Evolutionary conservation across 2,329 filamentous ascomycete genomes (phyloP).

Genomic region (Paraphoma chrysanthemicola): DNA sequence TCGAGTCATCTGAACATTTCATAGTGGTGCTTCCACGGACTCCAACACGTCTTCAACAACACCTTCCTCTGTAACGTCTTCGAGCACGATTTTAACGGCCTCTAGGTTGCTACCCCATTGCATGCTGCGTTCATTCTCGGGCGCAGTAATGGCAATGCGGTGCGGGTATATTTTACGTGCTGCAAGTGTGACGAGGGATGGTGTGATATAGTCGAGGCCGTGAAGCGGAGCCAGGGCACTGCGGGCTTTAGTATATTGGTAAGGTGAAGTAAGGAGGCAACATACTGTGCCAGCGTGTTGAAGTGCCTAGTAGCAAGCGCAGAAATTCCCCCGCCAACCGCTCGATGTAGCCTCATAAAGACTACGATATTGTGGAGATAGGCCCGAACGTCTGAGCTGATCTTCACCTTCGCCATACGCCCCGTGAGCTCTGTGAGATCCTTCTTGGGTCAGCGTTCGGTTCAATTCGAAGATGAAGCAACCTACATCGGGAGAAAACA

Average conservation of each 20-base stretch:
- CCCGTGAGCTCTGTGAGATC: slow-evolving; percentile 66
- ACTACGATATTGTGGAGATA: slow-evolving; percentile 89
- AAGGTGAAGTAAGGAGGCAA: neutral
- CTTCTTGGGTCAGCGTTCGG: slow-evolving; percentile 19
- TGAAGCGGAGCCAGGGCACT: slow-evolving; percentile 82
- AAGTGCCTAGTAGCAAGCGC: slow-evolving; percentile 82
- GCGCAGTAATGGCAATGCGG: slow-evolving; percentile 73
- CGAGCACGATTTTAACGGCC: slow-evolving; percentile 72
- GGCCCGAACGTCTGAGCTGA: slow-evolving; percentile 78
- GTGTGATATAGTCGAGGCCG: slow-evolving; percentile 79
- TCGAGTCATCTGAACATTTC: slow-evolving; percentile 12
- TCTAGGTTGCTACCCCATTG: slow-evolving; percentile 87
- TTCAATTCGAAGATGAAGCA: neutral
- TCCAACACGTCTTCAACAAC: slow-evolving; percentile 66
- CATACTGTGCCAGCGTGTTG: slow-evolving; percentile 66
- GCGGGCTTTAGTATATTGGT: slow-evolving; percentile 33
- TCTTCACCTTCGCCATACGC: slow-evolving; percentile 64
- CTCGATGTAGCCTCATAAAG: slow-evolving; percentile 87
- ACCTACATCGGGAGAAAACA: slow-evolving; percentile 56
- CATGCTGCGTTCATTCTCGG: slow-evolving; percentile 81
- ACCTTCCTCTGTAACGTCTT: slow-evolving; percentile 62
- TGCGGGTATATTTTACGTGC: slow-evolving; percentile 88
- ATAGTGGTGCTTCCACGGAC: slow-evolving; percentile 64
- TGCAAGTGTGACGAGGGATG: slow-evolving; percentile 82
- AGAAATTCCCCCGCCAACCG: slow-evolving; percentile 78